A percentile compares a stretch with the other conserved stretches of the same genome.
These are phyloP conservation scores for Ascochyta lentis DNA, from an alignment of 2,329 filamentous ascomycete species.

Conservation along the genomic window DNA sequence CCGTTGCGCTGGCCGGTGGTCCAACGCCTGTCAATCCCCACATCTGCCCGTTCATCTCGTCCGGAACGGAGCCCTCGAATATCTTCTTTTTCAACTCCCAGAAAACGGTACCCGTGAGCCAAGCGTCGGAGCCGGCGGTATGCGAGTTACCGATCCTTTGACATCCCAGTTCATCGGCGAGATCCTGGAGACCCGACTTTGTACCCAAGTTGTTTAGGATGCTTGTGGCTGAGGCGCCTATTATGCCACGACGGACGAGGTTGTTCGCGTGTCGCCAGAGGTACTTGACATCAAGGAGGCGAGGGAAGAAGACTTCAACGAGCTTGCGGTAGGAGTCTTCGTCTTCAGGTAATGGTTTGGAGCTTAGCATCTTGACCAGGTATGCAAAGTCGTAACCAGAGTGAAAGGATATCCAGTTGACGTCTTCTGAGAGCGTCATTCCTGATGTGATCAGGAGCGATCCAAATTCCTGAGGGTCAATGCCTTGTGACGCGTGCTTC, in stretches of 20 bases:
- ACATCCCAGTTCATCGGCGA: slow-evolving; percentile 90
- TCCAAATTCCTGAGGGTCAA: slow-evolving; percentile 88
- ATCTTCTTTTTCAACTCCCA: slow-evolving; percentile 91
- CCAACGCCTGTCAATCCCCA: slow-evolving; percentile 80
- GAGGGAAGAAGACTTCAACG: slow-evolving; percentile 92
- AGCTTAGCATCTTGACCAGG: slow-evolving; percentile 89
- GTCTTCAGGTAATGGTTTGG: slow-evolving; percentile 82
- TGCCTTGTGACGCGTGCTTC: slow-evolving; percentile 83
- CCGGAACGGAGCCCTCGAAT: slow-evolving; percentile 80
- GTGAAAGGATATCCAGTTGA: slow-evolving; percentile 97
- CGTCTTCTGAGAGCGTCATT: slow-evolving; percentile 83
- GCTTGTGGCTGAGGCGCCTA: slow-evolving; percentile 62
- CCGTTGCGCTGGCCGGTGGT: slow-evolving; percentile 63
- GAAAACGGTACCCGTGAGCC: slow-evolving; percentile 92
- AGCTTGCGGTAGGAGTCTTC: slow-evolving; percentile 88
- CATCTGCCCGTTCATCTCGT: slow-evolving; percentile 85
- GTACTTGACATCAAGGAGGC: slow-evolving; percentile 95
- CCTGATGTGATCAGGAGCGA: slow-evolving; percentile 90
- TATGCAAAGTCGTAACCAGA: slow-evolving; percentile 99
- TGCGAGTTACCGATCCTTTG: slow-evolving; percentile 87
- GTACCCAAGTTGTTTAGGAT: slow-evolving; percentile 85
- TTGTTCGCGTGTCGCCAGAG: slow-evolving; percentile 86
- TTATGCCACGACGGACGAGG: slow-evolving; percentile 61
- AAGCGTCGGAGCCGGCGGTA: slow-evolving; percentile 90
- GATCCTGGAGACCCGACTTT: slow-evolving; percentile 90